phyloP scores from a whole-genome alignment of 2,329 filamentous ascomycete species.

The Epicoccum nigrum region DNA sequence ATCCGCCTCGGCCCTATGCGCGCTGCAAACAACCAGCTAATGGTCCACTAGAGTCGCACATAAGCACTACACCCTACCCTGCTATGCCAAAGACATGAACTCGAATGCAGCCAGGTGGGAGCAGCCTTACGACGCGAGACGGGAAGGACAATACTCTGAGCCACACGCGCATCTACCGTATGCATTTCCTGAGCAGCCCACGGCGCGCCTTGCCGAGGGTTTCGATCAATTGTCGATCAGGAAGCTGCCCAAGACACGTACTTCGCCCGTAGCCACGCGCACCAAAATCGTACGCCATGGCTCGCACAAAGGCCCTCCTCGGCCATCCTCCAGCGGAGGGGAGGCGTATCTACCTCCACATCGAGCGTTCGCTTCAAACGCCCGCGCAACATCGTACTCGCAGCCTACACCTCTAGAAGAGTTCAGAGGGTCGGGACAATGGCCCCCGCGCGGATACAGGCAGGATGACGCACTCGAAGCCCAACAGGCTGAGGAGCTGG shows the following conservation, averaged over 20 bases:
- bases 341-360: constrained; percentile 35
- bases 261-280: constrained; percentile 43
- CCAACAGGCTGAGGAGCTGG: constrained; percentile 46
- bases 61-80: constrained; percentile 30
- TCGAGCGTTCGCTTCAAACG: constrained; percentile 31
- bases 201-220: constrained; percentile 28
- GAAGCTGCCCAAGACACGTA: constrained; percentile 38
- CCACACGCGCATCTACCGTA: constrained; percentile 30
- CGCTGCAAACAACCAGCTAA: constrained; percentile 27
- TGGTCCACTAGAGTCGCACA: constrained; percentile 27
- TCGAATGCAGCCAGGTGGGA: constrained; percentile 46
- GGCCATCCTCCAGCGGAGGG: constrained; percentile 44
- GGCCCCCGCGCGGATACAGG: constrained; percentile 49
- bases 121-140: constrained; percentile 35
- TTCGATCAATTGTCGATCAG: constrained; percentile 37
- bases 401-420: constrained; percentile 47
- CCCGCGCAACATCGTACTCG: constrained; percentile 45
- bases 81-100: constrained; percentile 48
- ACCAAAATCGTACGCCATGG: constrained; percentile 46
- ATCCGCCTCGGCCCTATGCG: not conserved
- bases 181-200: constrained; percentile 36
- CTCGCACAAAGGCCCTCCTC: constrained; percentile 38
- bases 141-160: constrained; percentile 23
- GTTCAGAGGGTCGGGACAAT: constrained; percentile 43
- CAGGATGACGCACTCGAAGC: constrained; percentile 39